These are phyloP conservation scores for Hemileia vastatrix DNA, from an alignment of 1,284 basidiomycete genomes.

Conservation along the genomic window DNA sequence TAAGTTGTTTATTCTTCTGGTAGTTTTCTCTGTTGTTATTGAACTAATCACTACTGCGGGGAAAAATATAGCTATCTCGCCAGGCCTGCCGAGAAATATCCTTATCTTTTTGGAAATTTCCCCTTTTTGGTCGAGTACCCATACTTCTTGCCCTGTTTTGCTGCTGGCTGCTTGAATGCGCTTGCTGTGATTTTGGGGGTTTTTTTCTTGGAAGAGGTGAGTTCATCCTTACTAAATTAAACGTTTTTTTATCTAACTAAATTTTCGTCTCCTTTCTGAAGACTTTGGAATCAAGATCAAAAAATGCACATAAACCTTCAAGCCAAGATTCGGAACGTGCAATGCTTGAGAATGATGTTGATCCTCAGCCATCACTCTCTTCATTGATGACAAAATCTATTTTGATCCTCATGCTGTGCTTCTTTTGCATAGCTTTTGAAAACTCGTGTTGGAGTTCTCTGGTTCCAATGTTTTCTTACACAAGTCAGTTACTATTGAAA, in stretches of 20 bases:
- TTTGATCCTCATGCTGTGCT: slow-evolving; percentile 6
- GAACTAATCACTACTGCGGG: too few species aligned
- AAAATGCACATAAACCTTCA: too few species aligned
- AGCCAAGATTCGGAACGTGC: too few species aligned
- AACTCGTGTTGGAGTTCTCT: slow-evolving; percentile 7
- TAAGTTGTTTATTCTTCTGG: too few species aligned
- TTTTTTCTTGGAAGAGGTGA: slow-evolving; percentile 20
- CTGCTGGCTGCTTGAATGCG: slow-evolving; percentile 12
- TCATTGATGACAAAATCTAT: too few species aligned
- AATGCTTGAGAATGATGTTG: too few species aligned
- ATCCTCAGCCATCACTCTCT: too few species aligned
- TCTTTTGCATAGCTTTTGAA: slow-evolving; percentile 9
- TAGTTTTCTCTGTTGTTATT: too few species aligned
- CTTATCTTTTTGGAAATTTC: slow-evolving; percentile 9
- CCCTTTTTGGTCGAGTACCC: slow-evolving; percentile 16
- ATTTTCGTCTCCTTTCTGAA: too few species aligned
- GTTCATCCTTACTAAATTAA: too few species aligned
- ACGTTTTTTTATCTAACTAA: too few species aligned
- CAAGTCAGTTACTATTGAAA: slow-evolving; percentile 1
- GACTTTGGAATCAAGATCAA: too few species aligned
- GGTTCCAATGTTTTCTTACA: slow-evolving; percentile 21
- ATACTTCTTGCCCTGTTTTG: slow-evolving; percentile 19
- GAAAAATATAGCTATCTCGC: slow-evolving; percentile 15
- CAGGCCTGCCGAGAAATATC: slow-evolving; percentile 14
- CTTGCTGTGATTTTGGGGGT: slow-evolving; percentile 6